These are phyloP conservation scores for Rhizophagus clarus DNA, from an alignment of 192 early-diverging fungal genomes.

Conservation along the genomic window DNA sequence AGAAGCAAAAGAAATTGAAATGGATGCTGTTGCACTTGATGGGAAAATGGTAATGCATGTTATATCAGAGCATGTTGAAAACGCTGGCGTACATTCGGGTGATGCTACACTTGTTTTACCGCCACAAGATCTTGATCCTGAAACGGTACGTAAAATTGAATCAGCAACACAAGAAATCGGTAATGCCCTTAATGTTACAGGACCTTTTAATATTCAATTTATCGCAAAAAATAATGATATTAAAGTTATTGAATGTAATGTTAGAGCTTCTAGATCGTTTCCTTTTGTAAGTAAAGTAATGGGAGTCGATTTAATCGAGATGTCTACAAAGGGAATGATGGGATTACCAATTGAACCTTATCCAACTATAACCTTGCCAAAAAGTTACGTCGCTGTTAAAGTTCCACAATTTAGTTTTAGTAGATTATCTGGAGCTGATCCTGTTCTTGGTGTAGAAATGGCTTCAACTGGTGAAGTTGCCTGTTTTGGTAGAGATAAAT, in stretches of 20 bases:
- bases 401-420: conserved; percentile 97
- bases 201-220: conserved; percentile 99
- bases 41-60: conserved; percentile 86
- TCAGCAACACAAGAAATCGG: conserved; percentile 86
- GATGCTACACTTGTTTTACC: conserved; percentile 94
- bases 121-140: conserved; percentile 55
- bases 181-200: conserved; percentile 90
- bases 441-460: conserved; percentile 98
- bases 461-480: conserved; percentile 98
- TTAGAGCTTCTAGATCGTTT: conserved; percentile 97
- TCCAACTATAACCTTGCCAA: conserved; percentile 57
- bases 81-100: conserved; percentile 97
- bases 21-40: conserved; percentile 88
- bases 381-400: conserved; percentile 87
- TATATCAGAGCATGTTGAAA: conserved; percentile 95
- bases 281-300: conserved; percentile 97
- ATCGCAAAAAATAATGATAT: conserved; percentile 64
- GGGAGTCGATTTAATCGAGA: conserved; percentile 89
- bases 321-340: conserved; percentile 83
- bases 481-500: conserved; percentile 90
- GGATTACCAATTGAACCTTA: conserved; percentile 47
- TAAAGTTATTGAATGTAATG: conserved; percentile 98
- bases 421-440: conserved; percentile 92
- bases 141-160: conserved; percentile 65
- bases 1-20: conserved; percentile 92